Conservation (phyloP, 345 rosid genomes). For the Angophora floribunda region DNA sequence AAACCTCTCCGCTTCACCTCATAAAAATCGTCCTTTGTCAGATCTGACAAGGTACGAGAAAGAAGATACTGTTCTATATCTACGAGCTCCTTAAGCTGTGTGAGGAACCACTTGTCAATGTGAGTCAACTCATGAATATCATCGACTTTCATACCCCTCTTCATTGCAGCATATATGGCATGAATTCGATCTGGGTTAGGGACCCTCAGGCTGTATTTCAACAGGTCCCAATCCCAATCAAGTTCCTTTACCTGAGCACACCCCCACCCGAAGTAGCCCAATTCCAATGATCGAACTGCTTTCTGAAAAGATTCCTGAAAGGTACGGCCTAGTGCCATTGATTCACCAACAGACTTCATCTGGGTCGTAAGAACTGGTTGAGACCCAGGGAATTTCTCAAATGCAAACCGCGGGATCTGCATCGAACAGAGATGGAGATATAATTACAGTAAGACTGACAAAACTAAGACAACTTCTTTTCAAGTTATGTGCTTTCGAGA, state of each 20-base stretch:
- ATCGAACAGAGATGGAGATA: background rate
- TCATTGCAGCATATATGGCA: conserved; percentile 92
- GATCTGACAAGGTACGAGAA: conserved; percentile 36
- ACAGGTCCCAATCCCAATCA: conserved; percentile 84
- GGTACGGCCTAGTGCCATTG: conserved; percentile 91
- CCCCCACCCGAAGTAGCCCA: conserved; percentile 91
- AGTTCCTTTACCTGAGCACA: conserved; percentile 71
- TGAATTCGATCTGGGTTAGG: conserved; percentile 84
- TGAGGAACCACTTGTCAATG: conserved; percentile 94
- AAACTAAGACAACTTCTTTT: background rate
- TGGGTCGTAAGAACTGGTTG: conserved; percentile 82
- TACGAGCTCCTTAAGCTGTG: conserved; percentile 79
- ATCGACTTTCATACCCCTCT: conserved; percentile 89
- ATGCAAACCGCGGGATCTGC: conserved; percentile 97
- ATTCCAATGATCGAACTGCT: conserved; percentile 80
- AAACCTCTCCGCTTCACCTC: conserved; percentile 83
- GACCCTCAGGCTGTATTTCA: conserved; percentile 82
- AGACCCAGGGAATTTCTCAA: conserved; percentile 98
- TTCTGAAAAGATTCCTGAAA: conserved; percentile 98
- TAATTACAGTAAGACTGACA: background rate
- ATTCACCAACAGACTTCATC: conserved; percentile 97
- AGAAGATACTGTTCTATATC: conserved; percentile 87
- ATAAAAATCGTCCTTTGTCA: conserved; percentile 72
- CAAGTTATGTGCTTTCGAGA: background rate
- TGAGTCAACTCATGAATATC: conserved; percentile 69